Conservation (phyloP, 1,284 basidiomycete species). For the Rhizoctonia solani region DNA sequence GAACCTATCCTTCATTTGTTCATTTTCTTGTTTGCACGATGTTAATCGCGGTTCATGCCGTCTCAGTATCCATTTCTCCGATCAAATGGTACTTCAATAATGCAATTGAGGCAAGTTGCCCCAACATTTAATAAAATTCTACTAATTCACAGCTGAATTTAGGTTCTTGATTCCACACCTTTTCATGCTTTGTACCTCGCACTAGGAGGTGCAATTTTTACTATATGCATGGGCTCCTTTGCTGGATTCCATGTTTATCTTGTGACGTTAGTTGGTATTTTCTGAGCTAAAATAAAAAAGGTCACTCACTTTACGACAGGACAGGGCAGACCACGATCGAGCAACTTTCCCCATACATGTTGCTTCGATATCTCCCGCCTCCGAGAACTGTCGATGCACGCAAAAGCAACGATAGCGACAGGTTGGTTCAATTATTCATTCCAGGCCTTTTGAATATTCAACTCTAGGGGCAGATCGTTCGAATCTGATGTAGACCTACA, state of each 20-base stretch:
- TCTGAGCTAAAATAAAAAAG: not conserved
- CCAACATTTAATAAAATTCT: not conserved
- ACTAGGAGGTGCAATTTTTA: slow-evolving; percentile 64
- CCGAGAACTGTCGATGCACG: not conserved
- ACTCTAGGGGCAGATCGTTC: slow-evolving; percentile 4
- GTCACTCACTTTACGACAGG: slow-evolving; percentile 48
- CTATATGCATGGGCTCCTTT: slow-evolving; percentile 75
- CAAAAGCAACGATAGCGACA: slow-evolving; percentile 7
- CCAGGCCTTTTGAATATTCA: slow-evolving; percentile 41
- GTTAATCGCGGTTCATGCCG: slow-evolving; percentile 65
- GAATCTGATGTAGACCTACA: slow-evolving; percentile 28
- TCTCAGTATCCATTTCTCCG: slow-evolving; percentile 59
- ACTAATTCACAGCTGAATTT: slow-evolving; percentile 5
- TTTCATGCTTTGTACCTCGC: slow-evolving; percentile 71
- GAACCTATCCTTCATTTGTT: slow-evolving; percentile 84
- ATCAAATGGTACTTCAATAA: slow-evolving; percentile 65
- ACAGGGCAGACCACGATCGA: slow-evolving; percentile 88
- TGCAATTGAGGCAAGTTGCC: slow-evolving; percentile 61
- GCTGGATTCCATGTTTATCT: slow-evolving; percentile 79
- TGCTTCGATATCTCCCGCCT: slow-evolving; percentile 61
- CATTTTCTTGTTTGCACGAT: slow-evolving; percentile 76
- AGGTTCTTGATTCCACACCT: slow-evolving; percentile 60
- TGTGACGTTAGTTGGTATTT: slow-evolving; percentile 59
- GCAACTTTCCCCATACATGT: slow-evolving; percentile 73
- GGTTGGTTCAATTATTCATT: slow-evolving; percentile 21